These are phyloP conservation scores for Apodospora peruviana DNA, from an alignment of 495 filamentous ascomycete species.

Conservation along the genomic window DNA sequence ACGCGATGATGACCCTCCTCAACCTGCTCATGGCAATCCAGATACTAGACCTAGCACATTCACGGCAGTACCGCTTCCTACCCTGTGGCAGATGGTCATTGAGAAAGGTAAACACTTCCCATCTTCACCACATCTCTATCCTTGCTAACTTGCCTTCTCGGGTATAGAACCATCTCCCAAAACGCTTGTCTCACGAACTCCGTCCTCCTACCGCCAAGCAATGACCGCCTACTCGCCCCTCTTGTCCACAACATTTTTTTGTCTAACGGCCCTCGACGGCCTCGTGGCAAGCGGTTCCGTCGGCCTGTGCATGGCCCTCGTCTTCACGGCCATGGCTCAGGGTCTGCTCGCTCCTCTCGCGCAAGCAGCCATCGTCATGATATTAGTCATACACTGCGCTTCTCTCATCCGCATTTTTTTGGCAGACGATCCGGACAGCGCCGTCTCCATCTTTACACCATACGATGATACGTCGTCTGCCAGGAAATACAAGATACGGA, in stretches of 20 bases:
- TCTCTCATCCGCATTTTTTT: slow-evolving; percentile 18
- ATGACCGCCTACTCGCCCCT: slow-evolving; percentile 5
- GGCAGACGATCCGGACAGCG: slow-evolving; percentile 1
- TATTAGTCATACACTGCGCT: slow-evolving; percentile 12
- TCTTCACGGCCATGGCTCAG: slow-evolving; percentile 9
- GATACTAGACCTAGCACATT: no score
- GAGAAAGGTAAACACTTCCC: slow-evolving; percentile 5
- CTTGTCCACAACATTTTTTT: slow-evolving; percentile 8
- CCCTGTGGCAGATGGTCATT: slow-evolving; percentile 17
- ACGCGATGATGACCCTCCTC: no score
- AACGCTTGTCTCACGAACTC: slow-evolving; percentile 1
- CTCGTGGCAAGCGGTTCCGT: slow-evolving; percentile 16
- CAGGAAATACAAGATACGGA: no score
- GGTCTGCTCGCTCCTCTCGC: slow-evolving; percentile 7
- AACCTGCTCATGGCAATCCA: no score
- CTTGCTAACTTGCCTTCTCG: background rate
- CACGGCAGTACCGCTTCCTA: slow-evolving; percentile 8
- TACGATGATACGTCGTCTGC: no score
- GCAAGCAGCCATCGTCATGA: slow-evolving; percentile 8
- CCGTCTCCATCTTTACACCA: no score
- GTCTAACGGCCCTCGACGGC: slow-evolving; percentile 19
- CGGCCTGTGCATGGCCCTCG: slow-evolving; percentile 16
- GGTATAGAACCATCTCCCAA: background rate
- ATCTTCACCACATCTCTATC: background rate
- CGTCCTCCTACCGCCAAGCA: no score